Percentiles rank a stretch among this genome's conserved stretches.
Evolutionary conservation across 352 stramenopile species (phyloP).

Genomic region (Pythium myriotylum): DNA sequence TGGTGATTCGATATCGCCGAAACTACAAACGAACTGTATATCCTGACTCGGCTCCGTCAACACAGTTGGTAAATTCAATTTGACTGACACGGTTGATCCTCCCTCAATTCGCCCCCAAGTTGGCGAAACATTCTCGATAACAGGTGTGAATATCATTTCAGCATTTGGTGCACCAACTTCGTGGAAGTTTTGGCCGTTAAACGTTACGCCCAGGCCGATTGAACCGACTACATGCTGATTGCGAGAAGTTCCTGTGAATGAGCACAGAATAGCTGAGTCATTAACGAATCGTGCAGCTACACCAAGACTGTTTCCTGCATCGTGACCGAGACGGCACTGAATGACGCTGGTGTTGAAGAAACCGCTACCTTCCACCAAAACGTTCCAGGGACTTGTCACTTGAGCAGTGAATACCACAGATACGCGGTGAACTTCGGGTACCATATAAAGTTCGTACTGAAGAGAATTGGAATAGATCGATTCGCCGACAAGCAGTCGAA

Average conservation of each 20-base stretch:
- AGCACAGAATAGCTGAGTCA: constrained; percentile 7
- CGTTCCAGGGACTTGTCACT: neutral
- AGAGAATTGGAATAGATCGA: constrained; percentile 7
- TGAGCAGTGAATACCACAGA: neutral
- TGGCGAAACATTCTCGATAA: neutral
- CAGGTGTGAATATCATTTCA: neutral
- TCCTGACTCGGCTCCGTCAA: neutral
- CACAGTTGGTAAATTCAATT: neutral
- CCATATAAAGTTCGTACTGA: neutral
- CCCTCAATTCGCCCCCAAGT: constrained; percentile 16
- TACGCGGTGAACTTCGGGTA: neutral
- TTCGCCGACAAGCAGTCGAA: constrained; percentile 4
- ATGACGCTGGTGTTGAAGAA: constrained; percentile 18
- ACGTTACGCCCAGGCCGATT: constrained; percentile 1
- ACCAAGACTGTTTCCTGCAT: neutral
- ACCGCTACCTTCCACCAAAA: neutral
- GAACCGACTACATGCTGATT: neutral
- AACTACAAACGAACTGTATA: constrained; percentile 3
- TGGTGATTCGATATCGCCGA: constrained; percentile 1
- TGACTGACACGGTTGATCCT: neutral
- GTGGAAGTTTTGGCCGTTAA: constrained; percentile 15
- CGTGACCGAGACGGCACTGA: constrained; percentile 9
- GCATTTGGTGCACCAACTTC: neutral
- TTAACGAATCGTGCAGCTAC: constrained; percentile 7
- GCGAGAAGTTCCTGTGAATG: neutral